Percentiles rank a stretch among this genome's conserved stretches.
Evolutionary conservation across 169 alveolate genomes (phyloP).

Genomic region (Theileria equi): DNA sequence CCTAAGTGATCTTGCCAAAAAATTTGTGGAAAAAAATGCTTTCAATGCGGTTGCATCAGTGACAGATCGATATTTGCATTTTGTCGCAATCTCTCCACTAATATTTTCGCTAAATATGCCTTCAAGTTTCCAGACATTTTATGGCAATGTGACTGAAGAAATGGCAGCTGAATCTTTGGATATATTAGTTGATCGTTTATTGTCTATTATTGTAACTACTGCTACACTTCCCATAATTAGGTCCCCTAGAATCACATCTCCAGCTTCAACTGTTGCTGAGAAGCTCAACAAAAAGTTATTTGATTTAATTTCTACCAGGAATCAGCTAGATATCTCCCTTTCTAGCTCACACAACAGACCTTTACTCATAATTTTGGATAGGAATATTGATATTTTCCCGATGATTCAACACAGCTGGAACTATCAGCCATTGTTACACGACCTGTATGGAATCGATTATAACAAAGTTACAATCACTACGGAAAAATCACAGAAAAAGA

Average conservation of each 20-base stretch:
- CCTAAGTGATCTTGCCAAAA: constrained; percentile 74
- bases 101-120: constrained; percentile 81
- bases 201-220: constrained; percentile 74
- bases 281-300: constrained; percentile 69
- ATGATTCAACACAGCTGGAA: constrained; percentile 88
- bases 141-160: constrained; percentile 59
- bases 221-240: constrained; percentile 79
- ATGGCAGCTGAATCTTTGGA: constrained; percentile 55
- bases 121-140: constrained; percentile 63
- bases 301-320: constrained; percentile 65
- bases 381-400: constrained; percentile 78
- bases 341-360: constrained; percentile 76
- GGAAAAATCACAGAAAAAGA: neutral
- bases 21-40: constrained; percentile 75
- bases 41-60: constrained; percentile 71
- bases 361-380: constrained; percentile 71
- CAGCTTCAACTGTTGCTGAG: constrained; percentile 77
- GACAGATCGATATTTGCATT: constrained; percentile 83
- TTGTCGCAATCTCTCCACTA: constrained; percentile 73
- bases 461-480: constrained; percentile 67
- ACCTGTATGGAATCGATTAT: constrained; percentile 71
- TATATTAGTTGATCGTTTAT: constrained; percentile 71
- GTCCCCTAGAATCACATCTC: constrained; percentile 69
- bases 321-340: constrained; percentile 56
- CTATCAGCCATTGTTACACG: constrained; percentile 84